Evolutionary conservation across 1,284 basidiomycete species (phyloP), one percentile per base, ranked within the genome.

Genomic region (Sporisorium graminicola): DNA sequence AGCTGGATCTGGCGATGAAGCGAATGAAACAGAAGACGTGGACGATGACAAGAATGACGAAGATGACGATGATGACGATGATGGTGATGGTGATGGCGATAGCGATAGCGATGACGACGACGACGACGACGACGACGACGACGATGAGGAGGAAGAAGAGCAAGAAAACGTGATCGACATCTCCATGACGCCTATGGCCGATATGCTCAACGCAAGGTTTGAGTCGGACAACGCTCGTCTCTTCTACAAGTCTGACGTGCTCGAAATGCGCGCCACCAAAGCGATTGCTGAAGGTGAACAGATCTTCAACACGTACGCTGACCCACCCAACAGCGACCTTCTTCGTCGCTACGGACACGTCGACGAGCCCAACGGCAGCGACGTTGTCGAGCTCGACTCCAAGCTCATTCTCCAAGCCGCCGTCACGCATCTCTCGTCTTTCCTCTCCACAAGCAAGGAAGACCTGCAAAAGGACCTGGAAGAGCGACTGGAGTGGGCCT

Each of bases 151-250:
- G 1, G 73, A 73, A 33, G 75, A 80, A 31, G 72, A 80, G 55
- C 29, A 55, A 24, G 78, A 80, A 29, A 72, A 80, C 22, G 87
- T 91, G 1, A 88, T 89, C 1, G 91, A 93, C 74, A 91, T 94
- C 12, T 91, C 93, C 0, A 97, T 99, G 95, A 93, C 98, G 1
- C 96, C 96, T 0, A 92, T 99, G 89, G 97, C 96, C 1, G 96
- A 98, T 86, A 91, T 98, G 89, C 88, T 87, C 40, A 85, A 85
- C 51, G 83, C 84, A 1, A 72, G 77, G 2, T 82, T 79, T 58
- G 81, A 74, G 18, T 82, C 79, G 22, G 82, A 85, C 63, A 85
- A 85, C 24, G 82, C 94, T 0, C 93, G 92, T 77, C 86, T 96
- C 5, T 95, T 94, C 82, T 91, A 94, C 84, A 93, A 94, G 80